Evolutionary conservation across 2,329 filamentous ascomycete genomes (phyloP), one percentile per base, ranked within the genome.

Genomic region (Nemania serpens): DNA sequence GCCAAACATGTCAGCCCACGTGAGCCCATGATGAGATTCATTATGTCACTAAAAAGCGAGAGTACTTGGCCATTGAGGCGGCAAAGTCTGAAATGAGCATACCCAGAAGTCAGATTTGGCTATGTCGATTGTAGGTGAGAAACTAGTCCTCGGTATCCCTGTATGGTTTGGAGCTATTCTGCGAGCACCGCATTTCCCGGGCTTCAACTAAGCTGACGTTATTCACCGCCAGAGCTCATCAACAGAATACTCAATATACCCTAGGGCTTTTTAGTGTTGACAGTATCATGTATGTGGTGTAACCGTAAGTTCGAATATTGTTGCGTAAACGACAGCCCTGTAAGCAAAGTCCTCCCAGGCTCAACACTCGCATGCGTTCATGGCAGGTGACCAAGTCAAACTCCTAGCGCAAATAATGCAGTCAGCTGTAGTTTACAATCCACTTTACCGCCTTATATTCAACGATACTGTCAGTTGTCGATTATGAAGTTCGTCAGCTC

Each of bases 21-120:
- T 54, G 54, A 61, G 45, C 17, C 22, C 12, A 53, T 50, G 29
- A 57, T 41, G 49, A 53, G 37, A 18, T 37, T 25, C n/a, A 20
- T 61, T n/a, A 43, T 58, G 59, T 61, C 48, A 61, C 54, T 12
- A 5, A 29, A 47, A 48, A 29, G 22, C n/a, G n/a, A n/a, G n/a
- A n/a, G n/a, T n/a, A n/a, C n/a, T n/a, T n/a, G n/a, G n/a, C n/a
- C n/a, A n/a, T n/a, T n/a, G n/a, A n/a, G n/a, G n/a, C n/a, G n/a
- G n/a, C n/a, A n/a, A n/a, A n/a, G n/a, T n/a, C n/a, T n/a, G n/a
- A n/a, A n/a, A n/a, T n/a, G n/a, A n/a, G n/a, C n/a, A n/a, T n/a
- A n/a, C n/a, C n/a, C n/a, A n/a, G n/a, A n/a, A n/a, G n/a, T n/a
- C n/a, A n/a, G 9, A 20, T 43, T 9, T 13, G 20, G 36, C n/a